These are phyloP conservation scores for Hamamelis virginiana DNA, from an alignment of 164 flowering plant genomes.

Conservation along the genomic window DNA sequence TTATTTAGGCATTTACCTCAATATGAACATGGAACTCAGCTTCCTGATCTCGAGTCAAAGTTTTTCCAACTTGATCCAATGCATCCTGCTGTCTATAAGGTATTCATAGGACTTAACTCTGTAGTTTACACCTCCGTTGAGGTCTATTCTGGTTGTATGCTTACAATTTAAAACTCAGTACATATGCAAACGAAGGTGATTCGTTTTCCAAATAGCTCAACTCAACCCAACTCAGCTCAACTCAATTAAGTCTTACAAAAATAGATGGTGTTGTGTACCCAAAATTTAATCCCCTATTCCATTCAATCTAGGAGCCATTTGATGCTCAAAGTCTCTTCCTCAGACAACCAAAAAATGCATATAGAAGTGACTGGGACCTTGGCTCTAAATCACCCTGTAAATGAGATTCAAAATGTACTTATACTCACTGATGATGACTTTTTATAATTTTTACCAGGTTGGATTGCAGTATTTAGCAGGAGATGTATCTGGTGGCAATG, in stretches of 20 bases:
- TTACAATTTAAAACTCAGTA: background rate
- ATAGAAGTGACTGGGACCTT: background rate
- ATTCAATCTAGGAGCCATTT: background rate
- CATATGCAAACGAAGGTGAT: background rate
- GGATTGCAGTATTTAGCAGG: slow-evolving; percentile 77
- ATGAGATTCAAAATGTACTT: background rate
- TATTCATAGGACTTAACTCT: slow-evolving; percentile 18
- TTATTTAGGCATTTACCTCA: slow-evolving; percentile 58
- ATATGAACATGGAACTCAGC: slow-evolving; percentile 91
- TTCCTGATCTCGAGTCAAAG: slow-evolving; percentile 82
- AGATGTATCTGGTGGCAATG: slow-evolving; percentile 81
- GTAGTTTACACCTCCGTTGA: background rate
- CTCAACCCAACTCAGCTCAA: background rate
- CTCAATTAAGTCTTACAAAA: background rate
- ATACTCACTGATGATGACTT: slow-evolving; percentile 4
- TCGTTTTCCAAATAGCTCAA: background rate
- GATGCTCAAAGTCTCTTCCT: background rate
- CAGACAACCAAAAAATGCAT: background rate
- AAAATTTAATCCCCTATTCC: background rate
- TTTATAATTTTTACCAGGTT: slow-evolving; percentile 51
- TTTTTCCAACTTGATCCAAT: slow-evolving; percentile 80
- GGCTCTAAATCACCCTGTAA: background rate
- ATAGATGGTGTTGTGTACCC: background rate
- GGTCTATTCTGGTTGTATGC: background rate
- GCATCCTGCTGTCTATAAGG: slow-evolving; percentile 97